A percentile compares a stretch with the other conserved stretches of the same genome.
phyloP scores from a whole-genome alignment of 2,329 filamentous ascomycete genomes.

The Penicillium corylophilum region DNA sequence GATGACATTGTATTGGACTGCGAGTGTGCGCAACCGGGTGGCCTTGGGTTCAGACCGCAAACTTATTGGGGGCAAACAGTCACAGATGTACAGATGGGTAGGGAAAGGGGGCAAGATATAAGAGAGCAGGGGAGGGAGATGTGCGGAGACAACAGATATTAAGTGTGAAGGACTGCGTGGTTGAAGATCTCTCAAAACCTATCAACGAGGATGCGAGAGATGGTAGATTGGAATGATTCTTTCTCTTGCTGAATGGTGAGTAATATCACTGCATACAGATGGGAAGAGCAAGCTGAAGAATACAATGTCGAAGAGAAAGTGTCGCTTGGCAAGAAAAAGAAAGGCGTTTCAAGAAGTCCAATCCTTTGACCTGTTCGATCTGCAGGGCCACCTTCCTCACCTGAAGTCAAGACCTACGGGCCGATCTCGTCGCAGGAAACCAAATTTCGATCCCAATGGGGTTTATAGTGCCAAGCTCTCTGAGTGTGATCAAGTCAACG shows the following conservation, averaged over 20 bases:
- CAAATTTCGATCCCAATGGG: neutral
- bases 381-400: slow-evolving; percentile 19
- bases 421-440: neutral
- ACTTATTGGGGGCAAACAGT: slow-evolving; percentile 24
- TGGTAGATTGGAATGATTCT: slow-evolving; percentile 27
- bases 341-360: slow-evolving; percentile 12
- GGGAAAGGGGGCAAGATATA: slow-evolving; percentile 4
- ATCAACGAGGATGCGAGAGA: slow-evolving; percentile 26
- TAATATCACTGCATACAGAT: slow-evolving; percentile 37
- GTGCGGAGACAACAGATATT: slow-evolving; percentile 9
- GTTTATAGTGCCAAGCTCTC: neutral
- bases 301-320: slow-evolving; percentile 28
- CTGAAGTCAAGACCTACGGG: slow-evolving; percentile 5
- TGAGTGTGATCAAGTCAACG: neutral
- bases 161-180: slow-evolving; percentile 15
- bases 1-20: slow-evolving; percentile 72
- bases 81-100: slow-evolving; percentile 8
- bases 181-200: slow-evolving; percentile 25
- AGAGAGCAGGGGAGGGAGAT: neutral
- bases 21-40: slow-evolving; percentile 22
- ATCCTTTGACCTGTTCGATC: slow-evolving; percentile 16
- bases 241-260: slow-evolving; percentile 28
- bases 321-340: slow-evolving; percentile 19
- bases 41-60: slow-evolving; percentile 30
- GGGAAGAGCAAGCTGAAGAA: slow-evolving; percentile 30